Conservation (phyloP, 2,329 filamentous ascomycete species). For the Falciphora oryzae region DNA sequence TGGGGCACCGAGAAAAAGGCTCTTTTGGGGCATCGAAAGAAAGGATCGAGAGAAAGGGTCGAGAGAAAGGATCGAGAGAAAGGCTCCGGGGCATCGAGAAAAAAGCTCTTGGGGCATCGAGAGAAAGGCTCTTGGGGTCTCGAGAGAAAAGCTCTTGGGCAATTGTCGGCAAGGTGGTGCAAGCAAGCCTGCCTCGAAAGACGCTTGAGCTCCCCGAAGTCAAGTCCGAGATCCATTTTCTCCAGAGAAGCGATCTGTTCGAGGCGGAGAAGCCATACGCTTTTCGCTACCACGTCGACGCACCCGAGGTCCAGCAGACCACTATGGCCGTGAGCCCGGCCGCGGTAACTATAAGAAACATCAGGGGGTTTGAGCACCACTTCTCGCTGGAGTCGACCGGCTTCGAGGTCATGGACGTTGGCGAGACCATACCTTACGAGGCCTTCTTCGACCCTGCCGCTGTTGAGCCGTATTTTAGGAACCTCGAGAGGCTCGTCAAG, state of each 20-base stretch:
- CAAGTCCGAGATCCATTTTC: neutral
- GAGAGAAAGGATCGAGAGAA: no score
- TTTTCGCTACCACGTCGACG: neutral
- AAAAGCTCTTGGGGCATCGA: no score
- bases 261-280: neutral
- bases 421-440: neutral
- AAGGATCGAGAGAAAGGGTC: no score
- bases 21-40: no score
- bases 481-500: neutral
- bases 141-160: no score
- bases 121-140: no score
- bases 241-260: neutral
- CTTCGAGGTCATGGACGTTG: neutral
- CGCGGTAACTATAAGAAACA: neutral
- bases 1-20: no score
- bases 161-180: no score
- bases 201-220: neutral
- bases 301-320: constrained; percentile 1
- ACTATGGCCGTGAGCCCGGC: neutral
- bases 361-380: neutral
- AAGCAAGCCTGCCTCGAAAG: neutral
- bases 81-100: no score
- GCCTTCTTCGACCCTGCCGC: neutral
- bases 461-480: neutral
- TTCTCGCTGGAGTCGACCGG: neutral